These are phyloP conservation scores for Delonix regia DNA, from an alignment of 306 rosid species.

Conservation along the genomic window DNA sequence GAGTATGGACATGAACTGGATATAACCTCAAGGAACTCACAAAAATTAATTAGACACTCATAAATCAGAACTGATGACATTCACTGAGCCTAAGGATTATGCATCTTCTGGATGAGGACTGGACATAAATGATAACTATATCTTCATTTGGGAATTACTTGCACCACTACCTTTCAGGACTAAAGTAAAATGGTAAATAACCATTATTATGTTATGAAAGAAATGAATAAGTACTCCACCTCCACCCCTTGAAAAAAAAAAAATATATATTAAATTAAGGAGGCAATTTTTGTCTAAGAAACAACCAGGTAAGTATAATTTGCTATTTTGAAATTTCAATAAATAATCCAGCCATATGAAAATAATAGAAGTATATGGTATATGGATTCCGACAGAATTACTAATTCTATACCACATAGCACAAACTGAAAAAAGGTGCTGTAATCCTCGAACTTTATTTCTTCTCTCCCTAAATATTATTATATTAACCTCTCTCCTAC, in stretches of 20 bases:
- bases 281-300: not conserved
- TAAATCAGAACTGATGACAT: not conserved
- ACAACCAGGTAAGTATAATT: not conserved
- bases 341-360: not conserved
- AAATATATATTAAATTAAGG: too few species aligned
- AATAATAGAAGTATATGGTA: not conserved
- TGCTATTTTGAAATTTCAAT: not conserved
- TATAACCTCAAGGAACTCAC: not conserved
- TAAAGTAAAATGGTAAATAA: too few species aligned
- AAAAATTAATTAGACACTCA: not conserved
- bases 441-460: not conserved
- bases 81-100: not conserved
- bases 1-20: not conserved
- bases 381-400: not conserved
- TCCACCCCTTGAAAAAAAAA: too few species aligned
- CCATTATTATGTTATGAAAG: too few species aligned
- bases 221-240: too few species aligned
- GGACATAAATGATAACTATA: not conserved
- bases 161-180: not conserved
- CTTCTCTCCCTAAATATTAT: not conserved
- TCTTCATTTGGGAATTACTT: not conserved
- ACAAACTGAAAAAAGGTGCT: too few species aligned
- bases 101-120: not conserved
- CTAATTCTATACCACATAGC: not conserved
- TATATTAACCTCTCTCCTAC: not conserved